Evolutionary conservation across 2,329 filamentous ascomycete species (phyloP), one percentile per base, ranked within the genome.

Genomic region (Ophiocordyceps polyrhachis-furcata): DNA sequence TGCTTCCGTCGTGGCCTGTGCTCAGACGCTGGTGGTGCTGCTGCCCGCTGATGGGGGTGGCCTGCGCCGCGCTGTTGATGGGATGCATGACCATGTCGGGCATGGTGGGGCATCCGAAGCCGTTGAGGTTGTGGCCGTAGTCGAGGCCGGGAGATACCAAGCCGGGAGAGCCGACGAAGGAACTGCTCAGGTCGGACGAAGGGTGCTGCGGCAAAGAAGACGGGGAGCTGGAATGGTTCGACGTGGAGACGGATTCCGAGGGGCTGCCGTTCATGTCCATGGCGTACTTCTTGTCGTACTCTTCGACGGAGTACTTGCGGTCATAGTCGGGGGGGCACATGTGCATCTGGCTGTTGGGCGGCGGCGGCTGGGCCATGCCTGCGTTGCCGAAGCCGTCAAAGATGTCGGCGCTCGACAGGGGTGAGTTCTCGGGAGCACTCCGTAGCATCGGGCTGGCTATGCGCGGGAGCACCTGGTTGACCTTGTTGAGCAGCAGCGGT

Each of bases 401-500:
- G 8, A 81, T 74, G 45, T 81, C 76, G 11, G 79, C 66, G 46
- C 65, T 67, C 54, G 67, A 59, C 38, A 80, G 63, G 48, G 63
- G 62, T 49, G 65, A 52, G 38, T 65, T 72, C 43, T 79, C 75
- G 0, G 76, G 76, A 0, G 71, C 65, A 17, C 71, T 71, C 49
- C 73, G 70, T 14, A 80, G 67, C 64, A 75, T 71, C 1, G 76
- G 76, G 50, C 71, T 76, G 47, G 69, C 67, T 15, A 80, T 64
- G 14, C 69, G 68, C 8, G 81, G 81, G 3, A 88, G 63, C 3
- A 81, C 70, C 40, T 89, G 81, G 48, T 79, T 71, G 37, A 89
- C 73, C 63, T 89, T 91, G 57, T 73, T 74, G 45, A 91, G 63
- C 1, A 93, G 69, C 0, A 93, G 69, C 3, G 84, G 84, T 14